phyloP scores from a whole-genome alignment of 2,329 filamentous ascomycete genomes.

The Botrytis byssoidea region DNA sequence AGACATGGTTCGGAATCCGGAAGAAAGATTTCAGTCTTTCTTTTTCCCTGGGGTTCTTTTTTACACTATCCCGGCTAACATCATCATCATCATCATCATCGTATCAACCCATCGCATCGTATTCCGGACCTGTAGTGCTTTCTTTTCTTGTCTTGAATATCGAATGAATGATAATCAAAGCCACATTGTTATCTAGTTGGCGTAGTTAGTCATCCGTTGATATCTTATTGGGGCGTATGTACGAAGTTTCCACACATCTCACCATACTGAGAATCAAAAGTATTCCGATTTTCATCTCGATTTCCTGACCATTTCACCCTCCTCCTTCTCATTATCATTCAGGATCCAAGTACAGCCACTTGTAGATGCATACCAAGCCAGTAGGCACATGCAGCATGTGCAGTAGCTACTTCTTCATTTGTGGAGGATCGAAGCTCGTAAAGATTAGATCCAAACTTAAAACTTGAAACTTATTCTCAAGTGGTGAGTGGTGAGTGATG shows the following conservation, averaged over 20 bases:
- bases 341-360: not conserved
- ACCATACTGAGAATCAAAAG: not conserved
- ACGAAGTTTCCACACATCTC: not conserved
- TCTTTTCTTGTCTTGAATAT: not conserved
- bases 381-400: not conserved
- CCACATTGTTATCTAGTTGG: not conserved
- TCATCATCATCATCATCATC: not conserved
- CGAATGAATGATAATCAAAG: not conserved
- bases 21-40: not conserved
- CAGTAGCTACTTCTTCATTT: constrained; percentile 6
- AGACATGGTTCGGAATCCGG: constrained; percentile 1
- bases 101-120: not conserved
- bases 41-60: not conserved
- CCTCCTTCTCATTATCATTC: not conserved
- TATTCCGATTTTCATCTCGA: not conserved
- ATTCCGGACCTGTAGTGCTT: not conserved
- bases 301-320: not conserved
- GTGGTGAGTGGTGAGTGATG: constrained; percentile 2
- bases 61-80: not conserved
- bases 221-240: not conserved
- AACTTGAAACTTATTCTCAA: not conserved
- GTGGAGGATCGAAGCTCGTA: not conserved
- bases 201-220: too few species aligned
- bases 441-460: constrained; percentile 1
- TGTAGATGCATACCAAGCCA: not conserved